Evolutionary conservation across 345 rosid genomes (phyloP).

Genomic region (Viola odorata): DNA sequence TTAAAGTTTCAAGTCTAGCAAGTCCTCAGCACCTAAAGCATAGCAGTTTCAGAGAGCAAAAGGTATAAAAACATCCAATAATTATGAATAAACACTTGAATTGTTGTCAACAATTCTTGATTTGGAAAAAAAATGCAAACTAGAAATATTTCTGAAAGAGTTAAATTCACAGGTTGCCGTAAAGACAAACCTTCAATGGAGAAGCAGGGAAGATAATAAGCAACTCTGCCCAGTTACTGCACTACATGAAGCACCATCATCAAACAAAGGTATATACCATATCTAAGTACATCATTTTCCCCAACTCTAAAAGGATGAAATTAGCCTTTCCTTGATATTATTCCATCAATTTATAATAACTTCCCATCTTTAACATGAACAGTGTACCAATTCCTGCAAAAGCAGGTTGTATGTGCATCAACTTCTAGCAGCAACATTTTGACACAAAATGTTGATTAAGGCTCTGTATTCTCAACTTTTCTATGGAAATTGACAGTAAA

Average conservation of each 20-base stretch:
- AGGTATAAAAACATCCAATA: constrained; percentile 19
- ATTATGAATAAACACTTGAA: background rate
- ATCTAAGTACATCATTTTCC: too few species aligned
- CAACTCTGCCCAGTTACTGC: constrained; percentile 12
- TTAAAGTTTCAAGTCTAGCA: constrained; percentile 2
- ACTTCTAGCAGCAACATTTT: constrained; percentile 7
- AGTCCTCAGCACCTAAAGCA: constrained; percentile 9
- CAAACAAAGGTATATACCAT: constrained; percentile 9
- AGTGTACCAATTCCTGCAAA: background rate
- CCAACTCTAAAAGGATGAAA: background rate
- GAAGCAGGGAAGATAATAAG: constrained; percentile 11
- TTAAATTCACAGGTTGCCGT: constrained; percentile 8
- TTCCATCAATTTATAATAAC: background rate
- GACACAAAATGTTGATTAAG: constrained; percentile 1
- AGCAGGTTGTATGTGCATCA: constrained; percentile 12
- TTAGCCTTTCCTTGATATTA: background rate
- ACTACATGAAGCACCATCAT: constrained; percentile 9
- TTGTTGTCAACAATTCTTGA: background rate
- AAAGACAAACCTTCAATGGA: constrained; percentile 2
- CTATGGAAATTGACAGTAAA: constrained; percentile 11
- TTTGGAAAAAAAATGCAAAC: constrained; percentile 2
- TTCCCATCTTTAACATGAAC: background rate
- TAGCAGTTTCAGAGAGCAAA: constrained; percentile 9
- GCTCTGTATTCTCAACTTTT: constrained; percentile 12
- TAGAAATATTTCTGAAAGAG: too few species aligned